Percentiles rank a stretch among this genome's conserved stretches.
Conservation (phyloP, 2,329 filamentous ascomycete genomes). For the Rhinocladiella mackenziei region DNA sequence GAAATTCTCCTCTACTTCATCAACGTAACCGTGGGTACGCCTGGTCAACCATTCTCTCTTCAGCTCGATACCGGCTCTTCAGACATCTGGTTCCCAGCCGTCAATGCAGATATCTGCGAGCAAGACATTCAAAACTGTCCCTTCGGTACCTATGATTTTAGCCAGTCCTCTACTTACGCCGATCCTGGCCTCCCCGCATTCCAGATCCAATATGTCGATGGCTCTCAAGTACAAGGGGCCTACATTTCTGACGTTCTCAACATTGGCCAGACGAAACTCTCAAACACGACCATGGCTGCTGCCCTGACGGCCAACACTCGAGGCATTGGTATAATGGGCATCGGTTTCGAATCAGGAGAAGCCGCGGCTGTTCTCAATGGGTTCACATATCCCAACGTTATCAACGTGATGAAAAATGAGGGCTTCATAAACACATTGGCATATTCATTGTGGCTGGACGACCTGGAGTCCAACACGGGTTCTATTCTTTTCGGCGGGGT, state of each 20-base stretch:
- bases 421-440: slow-evolving; percentile 49
- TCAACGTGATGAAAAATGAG: slow-evolving; percentile 61
- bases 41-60: slow-evolving; percentile 54
- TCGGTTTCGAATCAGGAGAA: slow-evolving; percentile 36
- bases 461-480: slow-evolving; percentile 59
- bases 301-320: slow-evolving; percentile 28
- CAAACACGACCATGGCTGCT: slow-evolving; percentile 38
- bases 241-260: slow-evolving; percentile 38
- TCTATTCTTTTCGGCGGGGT: slow-evolving; percentile 77
- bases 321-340: slow-evolving; percentile 38
- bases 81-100: slow-evolving; percentile 57
- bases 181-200: slow-evolving; percentile 30
- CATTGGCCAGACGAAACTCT: slow-evolving; percentile 35
- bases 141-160: slow-evolving; percentile 28
- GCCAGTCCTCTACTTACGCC: slow-evolving; percentile 27
- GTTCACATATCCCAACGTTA: slow-evolving; percentile 55
- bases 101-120: slow-evolving; percentile 26
- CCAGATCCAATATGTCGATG: slow-evolving; percentile 39
- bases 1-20: slow-evolving; percentile 54
- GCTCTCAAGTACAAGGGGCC: slow-evolving; percentile 36
- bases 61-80: slow-evolving; percentile 67
- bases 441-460: slow-evolving; percentile 39
- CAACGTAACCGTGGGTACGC: slow-evolving; percentile 61
- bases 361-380: slow-evolving; percentile 26
- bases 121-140: slow-evolving; percentile 15